Evolutionary conservation across 129 eudicot species (phyloP), one percentile per base, ranked within the genome.

Genomic region (Saposhnikovia divaricata): DNA sequence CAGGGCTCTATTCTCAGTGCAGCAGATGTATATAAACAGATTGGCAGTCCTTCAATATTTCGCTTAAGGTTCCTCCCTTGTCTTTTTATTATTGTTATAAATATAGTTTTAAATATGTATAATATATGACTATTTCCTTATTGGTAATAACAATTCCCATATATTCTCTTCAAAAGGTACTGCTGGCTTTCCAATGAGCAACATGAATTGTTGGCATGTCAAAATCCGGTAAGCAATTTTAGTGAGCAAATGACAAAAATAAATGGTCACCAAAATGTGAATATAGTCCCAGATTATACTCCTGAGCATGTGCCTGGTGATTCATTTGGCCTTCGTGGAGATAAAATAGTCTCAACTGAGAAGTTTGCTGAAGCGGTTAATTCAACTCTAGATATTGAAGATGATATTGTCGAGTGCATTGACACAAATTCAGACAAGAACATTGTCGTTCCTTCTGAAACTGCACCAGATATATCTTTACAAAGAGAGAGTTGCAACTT

Each of bases 31-130:
- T 81, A 93, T 83, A 79, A 88, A 55, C 82, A 83, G 44, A 69
- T 90, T 61, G 98, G 98, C 61, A 89, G 90, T 79, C 98, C 98
- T 75, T 61, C 89, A 9, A 79, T 87, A 83, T 93, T 93, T 81
- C 96, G 98, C 74, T 78, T 93, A 84, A 93, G 97, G 98, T 93
- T 66, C 80, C 83, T 51, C 69, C 37, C 78, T 40, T 84, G 61
- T 72, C 45, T n/a, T 38, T 82, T 80, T n/a, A 3, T 73, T 10
- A 43, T 25, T 23, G 15, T 9, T 38, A 9, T 34, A 6, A 6
- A 44, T 73, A 9, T n/a, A 2, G 66, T 57, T 21, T 8, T 9
- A 9, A n/a, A 59, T 2, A 27, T 61, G 2, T n/a, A 61, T n/a
- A 3, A 13, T 28, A 27, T 66, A 28, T 66, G 1, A 61, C 34